phyloP scores from a whole-genome alignment of 2,329 filamentous ascomycete species.

The Sclerotinia nivalis region DNA sequence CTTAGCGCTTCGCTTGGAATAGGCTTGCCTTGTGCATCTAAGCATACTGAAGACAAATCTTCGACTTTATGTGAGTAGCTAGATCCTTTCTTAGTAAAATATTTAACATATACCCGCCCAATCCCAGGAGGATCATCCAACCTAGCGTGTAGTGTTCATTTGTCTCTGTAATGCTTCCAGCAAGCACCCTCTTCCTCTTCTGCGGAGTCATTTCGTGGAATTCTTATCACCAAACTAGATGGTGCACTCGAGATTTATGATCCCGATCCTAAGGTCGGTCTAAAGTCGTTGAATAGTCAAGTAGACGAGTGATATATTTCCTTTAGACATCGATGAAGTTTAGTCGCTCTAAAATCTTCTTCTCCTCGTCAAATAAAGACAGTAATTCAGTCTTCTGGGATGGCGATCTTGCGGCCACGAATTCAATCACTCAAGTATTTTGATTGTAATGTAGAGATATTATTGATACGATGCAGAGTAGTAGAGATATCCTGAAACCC shows the following conservation, averaged over 20 bases:
- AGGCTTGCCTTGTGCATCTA: neutral
- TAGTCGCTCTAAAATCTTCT: neutral
- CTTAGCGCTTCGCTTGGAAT: neutral
- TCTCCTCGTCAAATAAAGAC: neutral
- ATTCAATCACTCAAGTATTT: neutral
- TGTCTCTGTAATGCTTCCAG: neutral
- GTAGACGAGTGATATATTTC: neutral
- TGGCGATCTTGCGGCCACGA: neutral
- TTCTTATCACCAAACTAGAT: neutral
- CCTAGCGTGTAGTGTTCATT: neutral
- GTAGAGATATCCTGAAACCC: too few relatives aligned
- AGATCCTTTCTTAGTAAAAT: neutral
- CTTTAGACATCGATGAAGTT: neutral
- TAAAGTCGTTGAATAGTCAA: neutral
- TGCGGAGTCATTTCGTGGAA: neutral
- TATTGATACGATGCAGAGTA: neutral
- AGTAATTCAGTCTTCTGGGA: neutral
- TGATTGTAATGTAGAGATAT: neutral
- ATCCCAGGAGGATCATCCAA: neutral
- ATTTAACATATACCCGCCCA: neutral
- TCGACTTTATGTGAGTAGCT: neutral
- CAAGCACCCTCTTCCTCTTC: neutral
- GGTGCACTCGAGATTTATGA: neutral
- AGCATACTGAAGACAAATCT: constrained; percentile 11
- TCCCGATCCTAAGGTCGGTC: neutral